Evolutionary conservation across 1,284 basidiomycete species (phyloP).

Genomic region (Phylloboletellus chloephorus): DNA sequence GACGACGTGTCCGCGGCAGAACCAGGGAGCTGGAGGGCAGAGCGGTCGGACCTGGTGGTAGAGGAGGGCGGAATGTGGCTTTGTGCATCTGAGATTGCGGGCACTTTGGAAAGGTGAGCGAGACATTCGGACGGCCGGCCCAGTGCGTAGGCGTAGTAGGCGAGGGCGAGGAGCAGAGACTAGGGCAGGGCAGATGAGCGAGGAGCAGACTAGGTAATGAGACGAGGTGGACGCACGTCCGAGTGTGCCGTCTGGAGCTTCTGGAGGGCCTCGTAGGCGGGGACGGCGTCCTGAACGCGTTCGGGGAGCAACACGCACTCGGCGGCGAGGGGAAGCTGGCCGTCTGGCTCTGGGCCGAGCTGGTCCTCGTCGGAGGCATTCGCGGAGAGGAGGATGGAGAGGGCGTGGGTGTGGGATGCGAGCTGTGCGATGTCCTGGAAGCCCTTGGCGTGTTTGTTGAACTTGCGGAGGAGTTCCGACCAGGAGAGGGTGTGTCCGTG

Average conservation of each 20-base stretch:
- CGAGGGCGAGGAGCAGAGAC: conserved; percentile 60
- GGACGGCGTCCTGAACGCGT: conserved; percentile 46
- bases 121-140: conserved; percentile 62
- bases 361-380: conserved; percentile 40
- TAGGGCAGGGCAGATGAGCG: conserved; percentile 24
- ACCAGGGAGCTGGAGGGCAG: conserved; percentile 35
- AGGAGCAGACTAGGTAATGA: conserved; percentile 5
- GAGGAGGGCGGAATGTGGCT: conserved; percentile 44
- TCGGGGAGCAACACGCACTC: conserved; percentile 56
- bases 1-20: conserved; percentile 38
- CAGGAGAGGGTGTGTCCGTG: conserved; percentile 60
- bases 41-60: conserved; percentile 39
- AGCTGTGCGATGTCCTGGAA: conserved; percentile 58
- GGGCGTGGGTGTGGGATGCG: conserved; percentile 58
- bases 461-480: conserved; percentile 81
- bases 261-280: conserved; percentile 49
- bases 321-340: conserved; percentile 42
- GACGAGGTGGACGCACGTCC: conserved; percentile 53
- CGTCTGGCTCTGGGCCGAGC: conserved; percentile 32
- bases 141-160: conserved; percentile 75
- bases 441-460: conserved; percentile 77
- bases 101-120: conserved; percentile 49
- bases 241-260: conserved; percentile 46
- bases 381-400: conserved; percentile 54
- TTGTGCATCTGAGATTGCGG: conserved; percentile 47